Percentiles rank a stretch among this genome's conserved stretches.
Evolutionary conservation across 805 yeast species (phyloP).

Genomic region (Myxozyma lipomycoides): DNA sequence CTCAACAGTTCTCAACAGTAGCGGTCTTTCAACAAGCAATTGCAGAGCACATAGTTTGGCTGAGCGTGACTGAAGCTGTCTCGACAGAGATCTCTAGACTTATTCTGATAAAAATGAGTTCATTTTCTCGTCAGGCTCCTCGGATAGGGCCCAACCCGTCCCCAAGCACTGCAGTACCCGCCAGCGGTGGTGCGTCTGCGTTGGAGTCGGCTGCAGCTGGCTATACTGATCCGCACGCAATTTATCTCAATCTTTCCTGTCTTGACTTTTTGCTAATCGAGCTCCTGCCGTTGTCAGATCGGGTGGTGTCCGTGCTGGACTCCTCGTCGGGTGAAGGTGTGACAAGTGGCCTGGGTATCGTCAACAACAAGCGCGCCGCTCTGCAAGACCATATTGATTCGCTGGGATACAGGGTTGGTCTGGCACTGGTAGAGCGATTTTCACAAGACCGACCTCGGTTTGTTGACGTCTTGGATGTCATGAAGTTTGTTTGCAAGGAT

Average conservation of each 20-base stretch:
- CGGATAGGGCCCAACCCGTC: too few species aligned
- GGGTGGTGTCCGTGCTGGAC: constrained; percentile 51
- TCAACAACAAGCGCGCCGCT: constrained; percentile 6
- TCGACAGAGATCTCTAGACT: too few species aligned
- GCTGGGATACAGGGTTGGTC: constrained; percentile 69
- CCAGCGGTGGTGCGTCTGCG: background rate
- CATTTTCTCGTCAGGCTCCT: too few species aligned
- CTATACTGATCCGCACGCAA: constrained; percentile 29
- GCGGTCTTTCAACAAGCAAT: too few species aligned
- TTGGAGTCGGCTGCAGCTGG: constrained; percentile 5
- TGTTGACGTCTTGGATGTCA: constrained; percentile 67
- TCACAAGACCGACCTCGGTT: constrained; percentile 45
- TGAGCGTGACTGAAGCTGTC: too few species aligned
- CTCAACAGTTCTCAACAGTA: too few species aligned
- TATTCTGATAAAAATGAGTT: too few species aligned
- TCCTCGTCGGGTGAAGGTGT: background rate
- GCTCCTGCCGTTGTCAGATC: constrained; percentile 65
- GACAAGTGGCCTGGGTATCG: constrained; percentile 27
- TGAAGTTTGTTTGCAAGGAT: constrained; percentile 90
- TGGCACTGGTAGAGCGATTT: constrained; percentile 47
- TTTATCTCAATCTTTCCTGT: constrained; percentile 50
- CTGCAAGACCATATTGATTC: constrained; percentile 53
- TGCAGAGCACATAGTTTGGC: too few species aligned
- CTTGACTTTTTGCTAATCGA: constrained; percentile 70
- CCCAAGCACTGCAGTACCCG: too few species aligned